Evolutionary conservation across 2,329 filamentous ascomycete species (phyloP), one percentile per base, ranked within the genome.

Genomic region (Colletotrichum eremochloae): DNA sequence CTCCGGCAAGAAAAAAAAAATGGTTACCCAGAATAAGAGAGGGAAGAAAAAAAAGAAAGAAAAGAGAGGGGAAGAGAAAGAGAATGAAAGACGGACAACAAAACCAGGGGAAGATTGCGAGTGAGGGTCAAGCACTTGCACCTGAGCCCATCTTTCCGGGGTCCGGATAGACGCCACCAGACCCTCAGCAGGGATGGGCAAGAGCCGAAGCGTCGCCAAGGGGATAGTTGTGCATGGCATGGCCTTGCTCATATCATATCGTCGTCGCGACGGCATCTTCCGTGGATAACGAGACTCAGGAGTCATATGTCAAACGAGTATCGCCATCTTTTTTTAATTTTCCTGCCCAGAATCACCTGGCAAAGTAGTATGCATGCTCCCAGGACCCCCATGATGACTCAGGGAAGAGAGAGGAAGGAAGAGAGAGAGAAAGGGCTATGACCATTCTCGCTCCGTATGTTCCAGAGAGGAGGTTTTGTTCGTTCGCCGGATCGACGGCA

Each of bases 241-340:
- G 40, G 40, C 44, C 50, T 40, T 40, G 50, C 24, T 15, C 24
- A 31, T 31, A 38, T 11, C 6, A 11, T 11, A 1, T 9, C 36
- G 2, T 6, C 2, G 36, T 71, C 68, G 68, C 60, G 61, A 18
- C 65, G 31, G 44, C 53, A 63, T 48, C 60, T 69, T 55, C 65
- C 60, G 38, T 53, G 53, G 53, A 31, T 56, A 52, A 61, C 48
- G 31, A 68, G 52, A 64, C 58, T 46, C 38, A 55, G 68, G 64
- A 53, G 55, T 52, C 56, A 12, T 29, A 12, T 29, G 52, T 48
- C 33, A 31, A 53, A 63, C 52, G 58, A 38, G 65, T 53, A 60
- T 68, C 60, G 46, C 60, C 58, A 42, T 44, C 44, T 9, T 46
- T 44, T 42, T 18, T 1, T 42, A 1, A 1, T 42, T 42, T 42